These are phyloP conservation scores for Harrya chromipes DNA, from an alignment of 768 basidiomycete genomes.

Conservation along the genomic window DNA sequence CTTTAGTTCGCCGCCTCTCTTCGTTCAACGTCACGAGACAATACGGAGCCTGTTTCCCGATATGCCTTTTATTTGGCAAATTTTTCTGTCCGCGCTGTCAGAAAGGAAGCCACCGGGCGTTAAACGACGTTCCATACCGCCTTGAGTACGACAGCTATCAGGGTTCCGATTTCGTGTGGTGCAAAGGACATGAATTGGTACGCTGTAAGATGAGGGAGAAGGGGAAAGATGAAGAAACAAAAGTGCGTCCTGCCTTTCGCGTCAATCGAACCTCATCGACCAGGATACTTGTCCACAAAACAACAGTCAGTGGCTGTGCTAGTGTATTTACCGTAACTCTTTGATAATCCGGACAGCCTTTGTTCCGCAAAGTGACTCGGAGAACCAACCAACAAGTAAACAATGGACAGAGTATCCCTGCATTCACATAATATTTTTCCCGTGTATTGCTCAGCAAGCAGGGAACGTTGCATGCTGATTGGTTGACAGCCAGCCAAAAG, in stretches of 20 bases:
- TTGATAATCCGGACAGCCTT: not conserved
- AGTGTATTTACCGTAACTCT: not conserved
- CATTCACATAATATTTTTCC: too few relatives aligned
- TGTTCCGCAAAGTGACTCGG: not conserved
- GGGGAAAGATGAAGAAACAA: conserved; percentile 4
- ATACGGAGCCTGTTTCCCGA: conserved; percentile 97
- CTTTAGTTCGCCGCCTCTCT: conserved; percentile 83
- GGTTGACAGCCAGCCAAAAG: too few relatives aligned
- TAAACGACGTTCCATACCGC: conserved; percentile 58
- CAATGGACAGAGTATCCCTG: too few relatives aligned
- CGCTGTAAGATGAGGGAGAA: conserved; percentile 1
- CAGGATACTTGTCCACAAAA: conserved; percentile 3
- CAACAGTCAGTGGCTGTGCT: conserved; percentile 22
- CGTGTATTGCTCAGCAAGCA: too few relatives aligned
- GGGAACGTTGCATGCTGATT: too few relatives aligned
- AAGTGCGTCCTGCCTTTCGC: conserved; percentile 15
- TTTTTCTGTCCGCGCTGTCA: conserved; percentile 57
- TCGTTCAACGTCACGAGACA: conserved; percentile 76
- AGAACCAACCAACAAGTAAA: too few relatives aligned
- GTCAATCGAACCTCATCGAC: conserved; percentile 18
- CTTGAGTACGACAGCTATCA: conserved; percentile 91
- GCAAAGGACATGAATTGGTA: conserved; percentile 49
- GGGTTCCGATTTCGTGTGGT: conserved; percentile 82
- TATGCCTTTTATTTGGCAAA: conserved; percentile 86
- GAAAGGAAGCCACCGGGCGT: conserved; percentile 6